Evolutionary conservation across 2,329 filamentous ascomycete species (phyloP).

Genomic region (Coniochaeta hoffmannii): DNA sequence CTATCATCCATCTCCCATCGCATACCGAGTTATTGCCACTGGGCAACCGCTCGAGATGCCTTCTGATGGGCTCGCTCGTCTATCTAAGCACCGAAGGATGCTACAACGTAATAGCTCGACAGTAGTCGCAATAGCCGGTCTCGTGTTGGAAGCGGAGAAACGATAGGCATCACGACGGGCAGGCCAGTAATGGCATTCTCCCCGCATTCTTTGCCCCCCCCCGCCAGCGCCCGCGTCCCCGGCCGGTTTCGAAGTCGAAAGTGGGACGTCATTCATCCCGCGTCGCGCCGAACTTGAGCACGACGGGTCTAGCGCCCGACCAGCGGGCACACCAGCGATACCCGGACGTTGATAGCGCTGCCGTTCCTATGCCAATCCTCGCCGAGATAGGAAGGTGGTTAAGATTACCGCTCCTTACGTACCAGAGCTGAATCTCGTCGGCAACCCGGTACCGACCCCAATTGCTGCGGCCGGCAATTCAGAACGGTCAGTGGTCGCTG

Average conservation of each 20-base stretch:
- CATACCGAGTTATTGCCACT: too few species aligned
- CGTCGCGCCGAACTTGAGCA: not conserved
- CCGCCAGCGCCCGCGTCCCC: not conserved
- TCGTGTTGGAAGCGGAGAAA: too few species aligned
- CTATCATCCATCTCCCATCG: not conserved
- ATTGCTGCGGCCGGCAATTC: not conserved
- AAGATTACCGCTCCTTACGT: not conserved
- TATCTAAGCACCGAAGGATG: not conserved
- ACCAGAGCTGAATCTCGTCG: too few species aligned
- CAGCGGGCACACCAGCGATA: not conserved
- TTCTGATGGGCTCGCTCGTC: not conserved
- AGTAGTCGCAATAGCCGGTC: too few species aligned
- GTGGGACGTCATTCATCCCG: not conserved
- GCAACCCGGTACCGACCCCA: not conserved
- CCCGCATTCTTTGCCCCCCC: not conserved
- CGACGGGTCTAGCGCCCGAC: not conserved
- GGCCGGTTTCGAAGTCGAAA: not conserved
- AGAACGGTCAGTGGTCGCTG: not conserved
- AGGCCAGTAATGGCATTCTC: not conserved
- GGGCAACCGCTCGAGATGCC: not conserved
- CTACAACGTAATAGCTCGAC: not conserved
- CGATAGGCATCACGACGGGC: not conserved
- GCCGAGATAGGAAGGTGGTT: slow-evolving; percentile 2
- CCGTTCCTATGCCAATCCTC: not conserved
- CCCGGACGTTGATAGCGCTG: not conserved